Evolutionary conservation across 1,284 basidiomycete species (phyloP).

Genomic region (Melampsora larici-populina): DNA sequence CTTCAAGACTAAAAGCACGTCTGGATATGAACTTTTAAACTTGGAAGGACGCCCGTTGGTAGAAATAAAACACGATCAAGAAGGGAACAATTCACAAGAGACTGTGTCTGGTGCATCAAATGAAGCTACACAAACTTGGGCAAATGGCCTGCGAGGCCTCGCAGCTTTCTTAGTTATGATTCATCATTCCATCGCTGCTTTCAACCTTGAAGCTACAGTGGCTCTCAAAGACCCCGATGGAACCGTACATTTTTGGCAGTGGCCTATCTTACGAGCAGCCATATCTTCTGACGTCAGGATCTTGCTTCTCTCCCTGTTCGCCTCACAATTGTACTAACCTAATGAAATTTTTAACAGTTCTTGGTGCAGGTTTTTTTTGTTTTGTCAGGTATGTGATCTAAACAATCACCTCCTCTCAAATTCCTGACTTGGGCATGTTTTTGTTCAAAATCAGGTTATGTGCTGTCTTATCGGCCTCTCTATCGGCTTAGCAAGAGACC

Average conservation of each 20-base stretch:
- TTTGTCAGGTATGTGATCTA: not conserved
- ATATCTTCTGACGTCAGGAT: not conserved
- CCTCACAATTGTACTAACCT: not conserved
- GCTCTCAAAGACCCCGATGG: not conserved
- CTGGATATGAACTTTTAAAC: not conserved
- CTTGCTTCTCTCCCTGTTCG: not conserved
- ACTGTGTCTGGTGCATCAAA: not conserved
- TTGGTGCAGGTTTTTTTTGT: not conserved
- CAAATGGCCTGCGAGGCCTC: not conserved
- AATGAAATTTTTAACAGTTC: not conserved
- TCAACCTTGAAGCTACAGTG: not conserved
- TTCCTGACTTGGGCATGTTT: not conserved
- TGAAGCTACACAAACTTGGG: not conserved
- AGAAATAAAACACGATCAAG: not conserved
- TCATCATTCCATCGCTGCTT: not conserved
- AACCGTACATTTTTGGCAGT: not conserved
- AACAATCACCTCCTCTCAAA: not conserved
- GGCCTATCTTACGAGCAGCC: not conserved
- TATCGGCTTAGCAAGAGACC: not conserved
- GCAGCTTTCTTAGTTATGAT: not conserved
- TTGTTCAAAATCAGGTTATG: not conserved
- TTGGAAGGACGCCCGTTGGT: not conserved
- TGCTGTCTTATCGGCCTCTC: not conserved
- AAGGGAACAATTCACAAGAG: not conserved
- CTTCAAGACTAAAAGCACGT: not conserved